Percentiles rank a stretch among this genome's conserved stretches.
These are phyloP conservation scores for Dipteronia dyeriana DNA, from an alignment of 345 rosid species.

Conservation along the genomic window DNA sequence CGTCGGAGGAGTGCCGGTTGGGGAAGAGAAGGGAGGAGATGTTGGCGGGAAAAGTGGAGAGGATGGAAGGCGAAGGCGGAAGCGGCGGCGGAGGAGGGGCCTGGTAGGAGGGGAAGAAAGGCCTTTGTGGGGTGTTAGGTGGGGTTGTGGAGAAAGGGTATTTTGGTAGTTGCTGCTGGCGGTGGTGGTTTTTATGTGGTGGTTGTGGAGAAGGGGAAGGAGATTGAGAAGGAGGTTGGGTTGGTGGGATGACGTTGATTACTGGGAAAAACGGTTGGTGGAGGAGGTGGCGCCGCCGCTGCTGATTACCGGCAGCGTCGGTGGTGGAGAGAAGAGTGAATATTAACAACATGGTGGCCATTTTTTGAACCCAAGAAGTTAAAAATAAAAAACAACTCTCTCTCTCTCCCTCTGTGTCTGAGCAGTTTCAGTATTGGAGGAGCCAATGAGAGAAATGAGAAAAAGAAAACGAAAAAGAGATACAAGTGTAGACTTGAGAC, in stretches of 20 bases:
- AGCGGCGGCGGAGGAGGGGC: constrained; percentile 49
- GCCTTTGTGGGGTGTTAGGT: constrained; percentile 33
- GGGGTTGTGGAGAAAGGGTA: constrained; percentile 47
- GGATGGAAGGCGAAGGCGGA: constrained; percentile 43
- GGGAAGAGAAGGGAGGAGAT: constrained; percentile 79
- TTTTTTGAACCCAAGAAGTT: neutral
- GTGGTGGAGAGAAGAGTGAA: constrained; percentile 27
- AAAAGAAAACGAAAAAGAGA: neutral
- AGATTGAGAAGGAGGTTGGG: constrained; percentile 40
- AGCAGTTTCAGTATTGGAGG: no score
- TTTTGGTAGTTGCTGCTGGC: constrained; percentile 40
- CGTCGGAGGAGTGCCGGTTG: constrained; percentile 29
- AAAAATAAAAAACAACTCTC: neutral
- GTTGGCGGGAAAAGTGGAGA: constrained; percentile 88
- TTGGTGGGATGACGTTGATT: constrained; percentile 37
- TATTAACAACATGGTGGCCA: constrained; percentile 17
- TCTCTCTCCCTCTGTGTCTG: neutral
- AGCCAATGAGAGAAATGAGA: neutral
- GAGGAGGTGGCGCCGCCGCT: constrained; percentile 50
- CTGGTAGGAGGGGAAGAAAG: constrained; percentile 51
- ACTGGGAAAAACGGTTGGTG: constrained; percentile 74
- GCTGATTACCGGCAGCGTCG: constrained; percentile 7
- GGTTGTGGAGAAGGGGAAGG: constrained; percentile 37
- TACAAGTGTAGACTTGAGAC: no score
- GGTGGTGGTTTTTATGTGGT: constrained; percentile 22